These are phyloP conservation scores for Monilinia fructigena DNA, from an alignment of 2,329 filamentous ascomycete genomes.

Conservation along the genomic window DNA sequence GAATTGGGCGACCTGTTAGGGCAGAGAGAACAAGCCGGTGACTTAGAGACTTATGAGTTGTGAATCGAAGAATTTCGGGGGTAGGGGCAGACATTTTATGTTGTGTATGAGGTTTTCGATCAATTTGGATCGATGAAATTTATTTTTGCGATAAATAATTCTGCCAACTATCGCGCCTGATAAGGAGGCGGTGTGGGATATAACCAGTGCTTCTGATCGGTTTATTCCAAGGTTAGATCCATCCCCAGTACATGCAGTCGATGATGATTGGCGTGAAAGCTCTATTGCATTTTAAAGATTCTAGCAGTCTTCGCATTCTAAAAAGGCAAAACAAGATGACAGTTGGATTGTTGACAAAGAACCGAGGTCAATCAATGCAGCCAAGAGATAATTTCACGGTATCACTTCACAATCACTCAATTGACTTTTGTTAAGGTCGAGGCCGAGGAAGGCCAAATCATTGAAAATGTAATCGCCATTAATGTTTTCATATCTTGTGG, in stretches of 20 bases:
- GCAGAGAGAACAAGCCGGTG: constrained; percentile 87
- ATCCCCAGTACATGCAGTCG: background rate
- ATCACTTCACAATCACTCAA: background rate
- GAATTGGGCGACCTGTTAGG: constrained; percentile 82
- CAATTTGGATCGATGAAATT: constrained; percentile 16
- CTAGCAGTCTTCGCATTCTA: background rate
- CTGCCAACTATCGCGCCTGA: constrained; percentile 8
- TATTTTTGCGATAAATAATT: constrained; percentile 22
- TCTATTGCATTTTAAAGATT: background rate
- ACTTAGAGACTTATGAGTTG: constrained; percentile 77
- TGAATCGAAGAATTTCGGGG: constrained; percentile 67
- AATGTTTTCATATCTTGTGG: constrained; percentile 17
- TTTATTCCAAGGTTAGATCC: too few species aligned
- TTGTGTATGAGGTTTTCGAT: constrained; percentile 17
- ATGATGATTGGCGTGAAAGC: too few species aligned
- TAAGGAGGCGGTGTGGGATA: constrained; percentile 17
- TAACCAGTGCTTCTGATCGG: background rate
- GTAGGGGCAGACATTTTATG: constrained; percentile 37
- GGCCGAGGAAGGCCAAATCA: background rate
- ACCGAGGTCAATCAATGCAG: background rate
- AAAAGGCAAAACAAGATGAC: background rate
- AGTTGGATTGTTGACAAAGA: background rate
- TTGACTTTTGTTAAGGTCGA: background rate
- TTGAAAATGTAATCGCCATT: background rate
- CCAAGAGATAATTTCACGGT: background rate